Conservation (phyloP, 106 monocot genomes). For the Acorus calamus region DNA sequence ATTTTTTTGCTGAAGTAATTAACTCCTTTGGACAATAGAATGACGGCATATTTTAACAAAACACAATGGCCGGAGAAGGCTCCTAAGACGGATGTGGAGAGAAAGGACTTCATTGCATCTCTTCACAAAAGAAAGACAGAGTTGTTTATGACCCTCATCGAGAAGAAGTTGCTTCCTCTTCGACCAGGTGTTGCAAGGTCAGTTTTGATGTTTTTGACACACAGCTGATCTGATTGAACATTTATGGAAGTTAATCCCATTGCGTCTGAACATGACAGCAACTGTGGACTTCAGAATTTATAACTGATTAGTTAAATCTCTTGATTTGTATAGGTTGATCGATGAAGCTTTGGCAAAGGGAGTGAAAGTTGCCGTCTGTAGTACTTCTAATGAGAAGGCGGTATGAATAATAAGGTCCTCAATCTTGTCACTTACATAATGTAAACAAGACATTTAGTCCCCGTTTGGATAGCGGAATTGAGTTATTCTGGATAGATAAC, state of each 20-base stretch:
- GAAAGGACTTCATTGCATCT: slow-evolving; percentile 78
- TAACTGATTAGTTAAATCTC: too few species aligned
- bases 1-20: too few species aligned
- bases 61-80: slow-evolving; percentile 81
- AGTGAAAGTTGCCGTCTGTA: slow-evolving; percentile 96
- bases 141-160: slow-evolving; percentile 89
- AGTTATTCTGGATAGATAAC: too few species aligned
- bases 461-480: too few species aligned
- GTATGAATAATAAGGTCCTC: slow-evolving; percentile 47
- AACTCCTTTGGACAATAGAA: slow-evolving; percentile 22
- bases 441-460: neutral
- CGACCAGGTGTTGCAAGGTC: slow-evolving; percentile 88
- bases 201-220: neutral
- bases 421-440: neutral
- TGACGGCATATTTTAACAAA: slow-evolving; percentile 96
- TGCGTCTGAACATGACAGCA: too few species aligned
- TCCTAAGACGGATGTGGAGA: slow-evolving; percentile 72
- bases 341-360: slow-evolving; percentile 73
- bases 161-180: slow-evolving; percentile 93
- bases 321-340: slow-evolving; percentile 43
- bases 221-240: too few species aligned
- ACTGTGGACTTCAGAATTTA: too few species aligned
- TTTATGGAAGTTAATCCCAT: too few species aligned
- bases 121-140: slow-evolving; percentile 98
- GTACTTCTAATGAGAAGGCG: slow-evolving; percentile 99